Base-by-base conservation (phyloP, 441 rosid genomes). In the Mallotus japonicus region DNA sequence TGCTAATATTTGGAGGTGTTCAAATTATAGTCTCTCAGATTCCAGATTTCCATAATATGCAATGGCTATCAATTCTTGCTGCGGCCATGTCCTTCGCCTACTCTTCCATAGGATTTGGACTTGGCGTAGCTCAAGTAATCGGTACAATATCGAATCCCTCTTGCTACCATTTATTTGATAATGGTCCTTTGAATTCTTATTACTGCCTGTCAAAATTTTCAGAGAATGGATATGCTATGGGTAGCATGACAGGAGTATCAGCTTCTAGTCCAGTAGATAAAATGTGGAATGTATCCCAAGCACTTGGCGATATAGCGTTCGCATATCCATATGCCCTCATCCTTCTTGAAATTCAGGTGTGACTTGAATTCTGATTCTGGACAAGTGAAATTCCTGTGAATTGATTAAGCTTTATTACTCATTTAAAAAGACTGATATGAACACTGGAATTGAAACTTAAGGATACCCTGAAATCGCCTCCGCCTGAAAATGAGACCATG, bases 51-150 rank as follows among this genome's bases (percentile, higher is more conserved):
- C 87, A 83, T 12, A 64, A 88, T 65, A 76, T 91, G n/a, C 73
- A 77, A 46, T 87, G 86, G 76, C 82, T 91, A 53, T 91, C 96
- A 16, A 13, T 89, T 65, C 17, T 85, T 6, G 90, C 93, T 6
- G 90, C 93, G 0, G 32, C 75, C 28, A 87, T 91, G 96, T 91
- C 96, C 16, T 87, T 89, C 71, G 44, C 85, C 32, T 91, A 91
- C 67, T 75, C 96, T 7, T 85, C 76, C 34, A 87, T 87, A 0
- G 96, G 93, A n/a, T 82, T 87, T 0, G 88, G 78, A 54, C 87
- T 90, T 4, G 87, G 92, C 37, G 6, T 91, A 8, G 86, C 86
- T 6, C 51, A 71, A 32, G 89, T 89, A 8, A 78, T 87, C 74
- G 90, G 96, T 90, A 81, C 34, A 11, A 19, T 37, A 47, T 0